phyloP scores from a whole-genome alignment of 129 eudicot genomes.

The Artemisia argyi region DNA sequence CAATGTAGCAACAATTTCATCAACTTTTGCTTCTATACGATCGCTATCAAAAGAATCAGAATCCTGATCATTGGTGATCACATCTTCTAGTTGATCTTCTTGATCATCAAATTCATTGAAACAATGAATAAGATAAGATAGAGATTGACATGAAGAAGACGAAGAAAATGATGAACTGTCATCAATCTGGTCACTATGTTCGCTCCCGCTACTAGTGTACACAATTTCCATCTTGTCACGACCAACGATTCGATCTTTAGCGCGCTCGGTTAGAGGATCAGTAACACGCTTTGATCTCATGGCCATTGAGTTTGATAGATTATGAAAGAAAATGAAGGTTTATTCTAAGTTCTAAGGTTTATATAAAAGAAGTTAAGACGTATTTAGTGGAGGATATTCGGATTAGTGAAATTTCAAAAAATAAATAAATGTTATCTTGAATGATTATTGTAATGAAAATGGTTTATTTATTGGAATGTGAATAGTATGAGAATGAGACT shows the following conservation, averaged over 20 bases:
- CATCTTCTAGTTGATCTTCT: not conserved
- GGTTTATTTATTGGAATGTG: too few relatives aligned
- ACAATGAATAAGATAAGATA: constrained; percentile 62
- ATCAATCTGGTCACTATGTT: constrained; percentile 51
- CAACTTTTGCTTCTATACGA: constrained; percentile 16
- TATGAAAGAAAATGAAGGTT: not conserved
- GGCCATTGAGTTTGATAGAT: constrained; percentile 33
- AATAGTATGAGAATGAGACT: not conserved
- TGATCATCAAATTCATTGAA: constrained; percentile 31
- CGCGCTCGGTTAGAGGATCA: constrained; percentile 62
- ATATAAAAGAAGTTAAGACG: not conserved
- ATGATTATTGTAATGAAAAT: not conserved
- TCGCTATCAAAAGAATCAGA: constrained; percentile 43
- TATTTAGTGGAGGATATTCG: constrained; percentile 28
- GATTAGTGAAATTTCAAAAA: constrained; percentile 5
- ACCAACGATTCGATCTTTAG: constrained; percentile 57
- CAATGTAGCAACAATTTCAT: constrained; percentile 22
- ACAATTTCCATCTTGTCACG: constrained; percentile 18
- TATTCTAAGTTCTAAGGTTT: not conserved
- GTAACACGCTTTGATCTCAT: constrained; percentile 56
- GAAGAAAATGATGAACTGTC: constrained; percentile 29
- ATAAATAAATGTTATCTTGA: constrained; percentile 31
- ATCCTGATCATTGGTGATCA: constrained; percentile 17
- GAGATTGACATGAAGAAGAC: constrained; percentile 34
- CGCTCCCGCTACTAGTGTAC: constrained; percentile 61